Conservation (phyloP, 1,284 basidiomycete species). For the Laetiporus sulphureus region DNA sequence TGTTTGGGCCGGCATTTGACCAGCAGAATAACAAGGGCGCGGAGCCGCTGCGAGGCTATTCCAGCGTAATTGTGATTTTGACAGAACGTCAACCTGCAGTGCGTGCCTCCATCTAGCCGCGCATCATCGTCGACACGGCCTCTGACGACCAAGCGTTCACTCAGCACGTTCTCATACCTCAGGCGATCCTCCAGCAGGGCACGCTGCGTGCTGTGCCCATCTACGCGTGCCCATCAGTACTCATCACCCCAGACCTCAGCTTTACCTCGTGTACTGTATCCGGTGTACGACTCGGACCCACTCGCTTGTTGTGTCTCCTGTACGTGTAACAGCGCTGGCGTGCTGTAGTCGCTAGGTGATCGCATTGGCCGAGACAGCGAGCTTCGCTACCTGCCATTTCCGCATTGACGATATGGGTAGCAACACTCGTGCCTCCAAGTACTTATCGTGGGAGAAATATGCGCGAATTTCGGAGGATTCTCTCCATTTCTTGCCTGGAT, state of each 20-base stretch:
- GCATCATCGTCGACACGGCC: conserved; percentile 13
- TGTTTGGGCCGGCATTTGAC: conserved; percentile 1
- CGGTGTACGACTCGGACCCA: too few relatives aligned
- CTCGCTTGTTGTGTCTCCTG: too few relatives aligned
- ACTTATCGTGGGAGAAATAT: conserved; percentile 25
- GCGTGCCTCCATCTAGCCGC: conserved; percentile 10
- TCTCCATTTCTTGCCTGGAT: conserved; percentile 25
- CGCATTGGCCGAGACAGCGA: too few relatives aligned
- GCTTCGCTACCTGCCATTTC: background rate
- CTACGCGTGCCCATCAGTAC: conserved; percentile 14
- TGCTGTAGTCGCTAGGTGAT: conserved; percentile 7
- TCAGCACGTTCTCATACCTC: conserved; percentile 9
- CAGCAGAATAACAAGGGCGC: conserved; percentile 12
- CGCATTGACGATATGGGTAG: background rate
- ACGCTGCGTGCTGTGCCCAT: background rate
- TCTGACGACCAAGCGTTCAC: conserved; percentile 6
- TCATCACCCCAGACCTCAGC: conserved; percentile 11
- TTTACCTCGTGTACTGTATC: too few relatives aligned
- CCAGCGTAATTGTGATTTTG: conserved; percentile 8
- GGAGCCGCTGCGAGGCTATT: conserved; percentile 4
- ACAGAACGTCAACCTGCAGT: too few relatives aligned
- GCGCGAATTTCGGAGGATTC: conserved; percentile 23
- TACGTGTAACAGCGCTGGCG: conserved; percentile 11
- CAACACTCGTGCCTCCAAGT: conserved; percentile 11
- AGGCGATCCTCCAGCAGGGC: conserved; percentile 10